Evolutionary conservation across 257 asterid genomes (phyloP), one percentile per base, ranked within the genome.

Genomic region (Fraxinus pennsylvanica): DNA sequence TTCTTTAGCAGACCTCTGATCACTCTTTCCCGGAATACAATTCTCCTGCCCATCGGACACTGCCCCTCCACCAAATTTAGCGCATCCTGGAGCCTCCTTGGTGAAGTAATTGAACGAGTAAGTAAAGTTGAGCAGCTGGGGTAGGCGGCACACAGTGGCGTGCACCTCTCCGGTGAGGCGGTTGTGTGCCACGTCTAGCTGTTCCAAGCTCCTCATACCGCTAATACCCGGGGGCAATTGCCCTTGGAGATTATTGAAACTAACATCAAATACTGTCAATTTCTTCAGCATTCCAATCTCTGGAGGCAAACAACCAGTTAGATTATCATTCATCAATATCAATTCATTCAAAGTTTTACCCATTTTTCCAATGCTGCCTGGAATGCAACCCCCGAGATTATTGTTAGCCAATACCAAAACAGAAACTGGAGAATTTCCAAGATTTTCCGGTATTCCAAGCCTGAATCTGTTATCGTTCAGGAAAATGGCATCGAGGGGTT

Each of bases 331-430:
- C 80, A 87, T 68, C 57, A 92, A 74, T 6, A 92, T 85, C 47
- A 92, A 30, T 78, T 92, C 91, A 15, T 92, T 88, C 52, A 92
- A 52, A 0, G 96, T 90, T 22, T 47, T 82, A 0, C 83, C 87
- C 94, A 92, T 90, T 36, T 87, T 88, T 21, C 92, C 96, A 38
- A 92, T 89, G 72, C 94, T 89, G 12, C 79, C 80, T 0, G 97
- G 97, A 59, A 92, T 85, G 33, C 97, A 92, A 0, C 97, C 96
- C 0, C 92, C 91, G 32, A 89, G 82, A 45, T 88, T 63, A 83
- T 92, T 92, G 71, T 92, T 89, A 1, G 97, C 97, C 75, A 92
- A 76, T 9, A 92, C 97, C 25, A 92, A 74, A 10, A 92, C 96
- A 0, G 94, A 89, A 21, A 89, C 96, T 10, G 92, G 96, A 0